Conservation (phyloP, 208 protist genomes). For the Trypanosoma scelopori region DNA sequence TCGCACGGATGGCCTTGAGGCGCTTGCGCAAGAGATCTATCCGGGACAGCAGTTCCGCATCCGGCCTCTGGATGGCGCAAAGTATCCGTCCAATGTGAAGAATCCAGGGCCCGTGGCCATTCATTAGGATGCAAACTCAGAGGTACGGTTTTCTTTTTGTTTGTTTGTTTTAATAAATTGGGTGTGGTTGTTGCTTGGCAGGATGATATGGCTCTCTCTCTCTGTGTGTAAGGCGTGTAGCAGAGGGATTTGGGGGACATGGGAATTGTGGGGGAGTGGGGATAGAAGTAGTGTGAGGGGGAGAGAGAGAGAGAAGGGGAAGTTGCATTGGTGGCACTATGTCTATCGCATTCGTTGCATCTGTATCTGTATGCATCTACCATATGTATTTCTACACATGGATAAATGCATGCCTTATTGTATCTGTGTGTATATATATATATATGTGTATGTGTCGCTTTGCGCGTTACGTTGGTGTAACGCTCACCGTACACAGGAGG, state of each 20-base stretch:
- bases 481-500: background rate
- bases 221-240: background rate
- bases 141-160: constrained; percentile 20
- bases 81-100: constrained; percentile 84
- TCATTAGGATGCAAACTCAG: constrained; percentile 40
- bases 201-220: background rate
- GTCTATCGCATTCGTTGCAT: background rate
- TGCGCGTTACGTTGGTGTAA: too few relatives aligned
- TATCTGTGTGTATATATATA: too few relatives aligned
- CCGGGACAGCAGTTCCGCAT: constrained; percentile 91
- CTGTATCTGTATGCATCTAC: background rate
- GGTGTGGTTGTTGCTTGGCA: background rate
- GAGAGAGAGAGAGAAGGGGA: background rate
- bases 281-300: too few relatives aligned
- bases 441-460: background rate
- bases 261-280: too few relatives aligned
- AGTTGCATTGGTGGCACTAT: background rate
- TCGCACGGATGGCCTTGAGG: constrained; percentile 86
- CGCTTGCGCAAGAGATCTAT: constrained; percentile 91
- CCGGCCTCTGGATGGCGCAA: constrained; percentile 79
- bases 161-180: constrained; percentile 11
- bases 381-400: too few relatives aligned
- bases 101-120: constrained; percentile 84
- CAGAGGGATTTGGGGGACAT: background rate
- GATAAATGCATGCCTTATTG: too few relatives aligned